Percentiles rank a stretch among this genome's conserved stretches.
phyloP scores from a whole-genome alignment of 2,329 filamentous ascomycete species.

The Alternaria alternata region DNA sequence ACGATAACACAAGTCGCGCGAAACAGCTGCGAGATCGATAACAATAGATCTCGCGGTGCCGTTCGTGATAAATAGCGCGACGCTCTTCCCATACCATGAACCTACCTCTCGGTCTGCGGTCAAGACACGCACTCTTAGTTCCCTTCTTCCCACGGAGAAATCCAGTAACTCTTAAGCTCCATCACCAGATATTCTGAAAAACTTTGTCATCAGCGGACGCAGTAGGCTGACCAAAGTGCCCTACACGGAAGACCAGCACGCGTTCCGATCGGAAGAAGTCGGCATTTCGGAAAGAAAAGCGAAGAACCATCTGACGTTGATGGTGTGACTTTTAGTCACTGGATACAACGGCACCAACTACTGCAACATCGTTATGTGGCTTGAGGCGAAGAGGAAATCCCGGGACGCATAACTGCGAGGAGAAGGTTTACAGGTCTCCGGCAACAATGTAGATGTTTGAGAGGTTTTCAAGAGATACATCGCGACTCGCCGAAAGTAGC shows the following conservation, averaged over 20 bases:
- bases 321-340: slow-evolving; percentile 5
- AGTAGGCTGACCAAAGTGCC: not conserved
- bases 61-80: not conserved
- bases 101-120: not conserved
- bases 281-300: not conserved
- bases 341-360: not conserved
- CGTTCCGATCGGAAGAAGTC: not conserved
- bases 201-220: not conserved
- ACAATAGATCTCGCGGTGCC: not conserved
- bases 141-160: not conserved
- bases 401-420: too few relatives aligned
- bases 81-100: not conserved
- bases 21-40: not conserved
- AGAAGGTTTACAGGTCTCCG: too few relatives aligned
- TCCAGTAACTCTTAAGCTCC: not conserved
- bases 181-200: not conserved
- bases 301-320: not conserved
- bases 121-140: not conserved
- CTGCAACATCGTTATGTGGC: not conserved
- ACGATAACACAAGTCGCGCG: too few relatives aligned
- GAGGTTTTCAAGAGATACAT: too few relatives aligned
- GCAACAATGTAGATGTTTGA: too few relatives aligned
- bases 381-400: not conserved
- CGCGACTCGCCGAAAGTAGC: too few relatives aligned
- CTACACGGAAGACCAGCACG: not conserved